Evolutionary conservation across 108 stramenopile genomes (phyloP), one percentile per base, ranked within the genome.

Genomic region (Pinguiococcus pyrenoidosus): DNA sequence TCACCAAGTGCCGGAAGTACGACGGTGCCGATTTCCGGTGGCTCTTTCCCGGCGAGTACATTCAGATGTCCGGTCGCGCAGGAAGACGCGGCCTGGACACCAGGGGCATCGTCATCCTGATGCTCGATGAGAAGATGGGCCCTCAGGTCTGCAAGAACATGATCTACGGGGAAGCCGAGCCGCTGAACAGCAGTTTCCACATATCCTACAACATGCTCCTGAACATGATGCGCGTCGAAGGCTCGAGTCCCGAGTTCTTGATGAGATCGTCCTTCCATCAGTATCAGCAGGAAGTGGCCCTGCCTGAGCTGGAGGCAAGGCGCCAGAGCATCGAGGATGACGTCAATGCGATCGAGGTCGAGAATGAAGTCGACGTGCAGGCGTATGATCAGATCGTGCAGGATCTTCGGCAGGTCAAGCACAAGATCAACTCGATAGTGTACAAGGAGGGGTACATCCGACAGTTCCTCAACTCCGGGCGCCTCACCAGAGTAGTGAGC

Each of bases 91-190:
- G 98, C 17, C 89, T 95, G 55, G 99, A 99, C 68, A 89, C 91
- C 50, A 59, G 84, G 26, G 99, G 99, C 45, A 85, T 94, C 38
- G 99, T 99, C 4, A 95, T 99, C 27, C 92, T 93, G 68, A 96
- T 99, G 92, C 53, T 99, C 33, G 92, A 95, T 55, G 92, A 96
- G 53, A 92, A 90, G 49, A 96, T 99, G 94, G 95, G 96, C 44
- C 92, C 95, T 6, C 61, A 76, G 12, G 79, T 84, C 16, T 40
- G 39, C 4, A 40, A 40, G 39, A 4, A 16, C 9, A 92, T 94
- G 51, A 56, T 92, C 13, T 86, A 87, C 37, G 83, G 75, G n/a
- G 86, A 87, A 35, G 84, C 95, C 4, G 92, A 97, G 60, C 84
- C 92, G 4, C 78, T 99, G 36, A 84, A 94, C 54, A 86, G 84